Percentiles rank a stretch among this genome's conserved stretches.
Conservation (phyloP, 352 stramenopile species). For the Phytophthora cactorum region DNA sequence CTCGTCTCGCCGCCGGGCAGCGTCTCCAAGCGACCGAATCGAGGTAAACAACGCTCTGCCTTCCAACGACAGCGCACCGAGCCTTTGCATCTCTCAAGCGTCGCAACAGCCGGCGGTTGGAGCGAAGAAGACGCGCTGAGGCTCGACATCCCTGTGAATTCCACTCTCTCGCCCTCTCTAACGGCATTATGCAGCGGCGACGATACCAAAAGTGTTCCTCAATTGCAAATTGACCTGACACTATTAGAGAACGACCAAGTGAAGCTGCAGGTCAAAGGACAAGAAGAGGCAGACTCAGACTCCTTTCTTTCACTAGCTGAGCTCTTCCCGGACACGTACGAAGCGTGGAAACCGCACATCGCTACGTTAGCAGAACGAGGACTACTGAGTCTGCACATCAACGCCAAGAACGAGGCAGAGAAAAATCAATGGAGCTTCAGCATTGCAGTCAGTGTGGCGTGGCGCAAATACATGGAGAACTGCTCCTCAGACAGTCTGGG, state of each 20-base stretch:
- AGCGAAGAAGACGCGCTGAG: constrained; percentile 4
- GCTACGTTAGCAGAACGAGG: constrained; percentile 30
- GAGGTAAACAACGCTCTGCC: not conserved
- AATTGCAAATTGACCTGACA: constrained; percentile 20
- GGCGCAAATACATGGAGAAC: constrained; percentile 34
- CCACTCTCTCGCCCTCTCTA: constrained; percentile 7
- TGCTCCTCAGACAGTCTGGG: constrained; percentile 9
- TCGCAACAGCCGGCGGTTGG: not conserved
- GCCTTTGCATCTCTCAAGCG: constrained; percentile 16
- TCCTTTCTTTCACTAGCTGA: constrained; percentile 20
- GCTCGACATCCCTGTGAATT: constrained; percentile 20
- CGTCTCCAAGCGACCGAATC: constrained; percentile 15
- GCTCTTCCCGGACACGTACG: constrained; percentile 31
- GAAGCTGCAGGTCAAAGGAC: constrained; percentile 10
- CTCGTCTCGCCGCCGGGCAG: not conserved
- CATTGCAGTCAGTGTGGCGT: constrained; percentile 47
- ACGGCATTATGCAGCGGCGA: constrained; percentile 2
- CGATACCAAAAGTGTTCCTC: not conserved
- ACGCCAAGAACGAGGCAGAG: constrained; percentile 9
- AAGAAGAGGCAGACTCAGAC: not conserved
- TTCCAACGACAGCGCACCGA: constrained; percentile 9
- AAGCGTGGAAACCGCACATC: constrained; percentile 21
- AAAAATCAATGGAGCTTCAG: constrained; percentile 20
- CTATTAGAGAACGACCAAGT: constrained; percentile 19
- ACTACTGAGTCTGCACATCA: constrained; percentile 49